Percentiles rank a stretch among this genome's conserved stretches.
Conservation (phyloP, 306 rosid species). For the Vigna nakashimae region DNA sequence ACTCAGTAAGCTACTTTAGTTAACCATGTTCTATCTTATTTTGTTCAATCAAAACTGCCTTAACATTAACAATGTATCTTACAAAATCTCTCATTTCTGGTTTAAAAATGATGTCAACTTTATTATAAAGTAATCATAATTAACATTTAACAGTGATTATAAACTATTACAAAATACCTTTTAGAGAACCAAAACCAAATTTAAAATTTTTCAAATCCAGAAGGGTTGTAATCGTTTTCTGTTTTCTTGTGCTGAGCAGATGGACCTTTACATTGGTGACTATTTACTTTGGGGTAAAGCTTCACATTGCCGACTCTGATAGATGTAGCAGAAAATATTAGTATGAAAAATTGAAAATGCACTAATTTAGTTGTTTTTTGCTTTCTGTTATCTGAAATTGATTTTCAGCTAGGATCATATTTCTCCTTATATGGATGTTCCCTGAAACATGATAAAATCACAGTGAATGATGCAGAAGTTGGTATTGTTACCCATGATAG, state of each 20-base stretch:
- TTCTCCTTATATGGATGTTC: constrained; percentile 74
- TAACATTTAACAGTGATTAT: no score
- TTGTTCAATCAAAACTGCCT: not conserved
- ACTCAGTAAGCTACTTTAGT: constrained; percentile 79
- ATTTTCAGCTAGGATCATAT: constrained; percentile 68
- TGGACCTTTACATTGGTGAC: constrained; percentile 90
- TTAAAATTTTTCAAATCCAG: no score
- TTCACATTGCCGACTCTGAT: constrained; percentile 36
- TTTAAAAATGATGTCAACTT: no score
- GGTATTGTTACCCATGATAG: constrained; percentile 50
- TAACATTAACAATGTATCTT: not conserved
- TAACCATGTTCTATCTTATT: not conserved
- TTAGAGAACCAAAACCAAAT: no score
- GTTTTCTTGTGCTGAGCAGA: constrained; percentile 58
- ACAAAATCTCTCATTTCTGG: not conserved
- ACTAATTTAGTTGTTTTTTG: not conserved
- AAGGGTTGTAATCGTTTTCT: constrained; percentile 38
- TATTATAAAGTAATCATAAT: no score
- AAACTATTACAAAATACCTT: no score
- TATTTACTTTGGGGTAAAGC: constrained; percentile 84
- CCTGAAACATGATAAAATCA: constrained; percentile 39
- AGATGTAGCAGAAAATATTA: constrained; percentile 1
- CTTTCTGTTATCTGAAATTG: constrained; percentile 40
- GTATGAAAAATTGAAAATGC: not conserved
- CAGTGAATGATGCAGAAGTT: constrained; percentile 54